A percentile compares a stretch with the other conserved stretches of the same genome.
These are phyloP conservation scores for Cystobasidiopsis lactophilus DNA, from an alignment of 768 basidiomycete genomes.

Conservation along the genomic window DNA sequence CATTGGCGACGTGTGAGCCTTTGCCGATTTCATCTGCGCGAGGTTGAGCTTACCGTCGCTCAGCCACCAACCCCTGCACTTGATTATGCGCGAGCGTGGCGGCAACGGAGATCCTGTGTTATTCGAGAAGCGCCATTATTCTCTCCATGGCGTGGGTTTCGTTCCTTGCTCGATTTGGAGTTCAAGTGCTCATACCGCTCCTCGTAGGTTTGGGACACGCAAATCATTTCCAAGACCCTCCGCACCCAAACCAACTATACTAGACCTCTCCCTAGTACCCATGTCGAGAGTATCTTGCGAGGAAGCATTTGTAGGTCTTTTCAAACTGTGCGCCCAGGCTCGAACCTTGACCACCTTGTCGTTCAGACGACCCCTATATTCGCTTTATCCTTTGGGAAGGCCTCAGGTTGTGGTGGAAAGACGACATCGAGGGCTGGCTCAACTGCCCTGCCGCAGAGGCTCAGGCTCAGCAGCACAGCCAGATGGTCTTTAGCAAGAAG, in stretches of 20 bases:
- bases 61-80: conserved; percentile 81
- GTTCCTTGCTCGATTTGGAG: no score
- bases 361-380: conserved; percentile 29
- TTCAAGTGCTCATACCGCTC: no score
- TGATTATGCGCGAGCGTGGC: conserved; percentile 66
- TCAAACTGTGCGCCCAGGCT: conserved; percentile 3
- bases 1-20: conserved; percentile 23
- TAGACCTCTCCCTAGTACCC: conserved; percentile 35
- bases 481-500: conserved; percentile 2
- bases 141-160: conserved; percentile 9
- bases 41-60: no score
- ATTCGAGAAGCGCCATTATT: conserved; percentile 11
- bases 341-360: conserved; percentile 5
- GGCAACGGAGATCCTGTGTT: conserved; percentile 41
- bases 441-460: conserved; percentile 33
- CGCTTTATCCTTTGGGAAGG: conserved; percentile 76
- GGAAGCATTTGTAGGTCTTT: conserved; percentile 71
- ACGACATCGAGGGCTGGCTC: conserved; percentile 43
- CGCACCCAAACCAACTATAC: conserved; percentile 73
- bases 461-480: conserved; percentile 13
- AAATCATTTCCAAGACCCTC: conserved; percentile 48
- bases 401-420: conserved; percentile 42
- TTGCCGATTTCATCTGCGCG: no score
- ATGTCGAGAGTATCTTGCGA: conserved; percentile 42
- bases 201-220: conserved; percentile 20